Percentiles rank a stretch among this genome's conserved stretches.
phyloP scores from a whole-genome alignment of 768 basidiomycete species.

The Mycena kentingensis region DNA sequence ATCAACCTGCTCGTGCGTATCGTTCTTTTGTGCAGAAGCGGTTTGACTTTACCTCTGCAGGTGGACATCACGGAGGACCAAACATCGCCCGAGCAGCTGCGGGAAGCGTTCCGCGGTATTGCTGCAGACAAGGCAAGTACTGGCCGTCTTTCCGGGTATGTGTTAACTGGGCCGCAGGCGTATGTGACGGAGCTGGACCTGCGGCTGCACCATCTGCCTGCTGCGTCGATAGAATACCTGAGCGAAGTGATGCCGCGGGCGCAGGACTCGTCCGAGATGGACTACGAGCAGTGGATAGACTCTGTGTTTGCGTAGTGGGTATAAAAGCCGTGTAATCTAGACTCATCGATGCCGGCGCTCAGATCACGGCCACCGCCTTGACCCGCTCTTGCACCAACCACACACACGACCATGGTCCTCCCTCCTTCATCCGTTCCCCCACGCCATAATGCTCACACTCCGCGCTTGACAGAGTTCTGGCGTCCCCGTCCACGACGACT shows the following conservation, averaged over 20 bases:
- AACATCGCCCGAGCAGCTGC: slow-evolving; percentile 87
- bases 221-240: slow-evolving; percentile 76
- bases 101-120: slow-evolving; percentile 90
- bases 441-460: not conserved
- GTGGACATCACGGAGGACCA: slow-evolving; percentile 97
- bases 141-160: slow-evolving; percentile 10
- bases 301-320: slow-evolving; percentile 64
- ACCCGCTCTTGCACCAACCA: slow-evolving; percentile 25
- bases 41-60: slow-evolving; percentile 41
- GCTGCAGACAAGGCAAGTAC: slow-evolving; percentile 79
- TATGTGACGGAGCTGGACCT: slow-evolving; percentile 94
- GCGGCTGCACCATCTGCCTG: slow-evolving; percentile 77
- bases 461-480: slow-evolving; percentile 57
- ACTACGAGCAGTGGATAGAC: slow-evolving; percentile 83
- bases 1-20: slow-evolving; percentile 84
- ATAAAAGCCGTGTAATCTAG: not conserved
- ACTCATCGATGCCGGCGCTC: slow-evolving; percentile 22
- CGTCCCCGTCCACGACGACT: slow-evolving; percentile 57
- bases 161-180: slow-evolving; percentile 52
- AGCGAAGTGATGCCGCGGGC: slow-evolving; percentile 75
- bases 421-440: slow-evolving; percentile 13
- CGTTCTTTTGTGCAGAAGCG: slow-evolving; percentile 4
- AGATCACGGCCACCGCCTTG: not conserved
- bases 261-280: slow-evolving; percentile 60
- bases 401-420: slow-evolving; percentile 35